These are phyloP conservation scores for Vaccinium myrtillus DNA, from an alignment of 148 eudicot species.

Conservation along the genomic window DNA sequence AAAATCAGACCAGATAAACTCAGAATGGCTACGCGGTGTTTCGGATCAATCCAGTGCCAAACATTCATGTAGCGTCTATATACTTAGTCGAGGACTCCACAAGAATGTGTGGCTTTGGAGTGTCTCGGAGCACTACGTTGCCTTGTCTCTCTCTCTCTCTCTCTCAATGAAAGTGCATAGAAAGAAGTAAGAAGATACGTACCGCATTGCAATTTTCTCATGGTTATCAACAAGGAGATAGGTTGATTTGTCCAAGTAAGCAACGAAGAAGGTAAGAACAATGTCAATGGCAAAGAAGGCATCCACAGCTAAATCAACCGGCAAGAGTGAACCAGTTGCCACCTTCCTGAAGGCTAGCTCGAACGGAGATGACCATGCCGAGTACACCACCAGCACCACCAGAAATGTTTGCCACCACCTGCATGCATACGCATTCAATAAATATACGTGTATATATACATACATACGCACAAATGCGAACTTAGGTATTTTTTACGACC, in stretches of 20 bases:
- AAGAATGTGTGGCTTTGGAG: too few species aligned
- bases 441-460: too few species aligned
- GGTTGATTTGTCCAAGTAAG: constrained; percentile 57
- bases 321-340: constrained; percentile 32
- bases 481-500: too few species aligned
- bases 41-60: too few species aligned
- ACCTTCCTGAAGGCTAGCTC: constrained; percentile 46
- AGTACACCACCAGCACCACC: constrained; percentile 50
- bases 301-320: constrained; percentile 44
- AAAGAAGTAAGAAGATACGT: neutral
- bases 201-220: constrained; percentile 43
- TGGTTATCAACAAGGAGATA: constrained; percentile 56
- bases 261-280: constrained; percentile 63
- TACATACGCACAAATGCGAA: too few species aligned
- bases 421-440: constrained; percentile 3
- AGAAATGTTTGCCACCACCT: constrained; percentile 64
- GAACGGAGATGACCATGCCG: constrained; percentile 59
- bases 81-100: too few species aligned
- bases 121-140: too few species aligned
- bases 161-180: too few species aligned
- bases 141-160: too few species aligned
- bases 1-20: neutral
- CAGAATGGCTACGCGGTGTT: too few species aligned
- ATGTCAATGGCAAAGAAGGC: constrained; percentile 54
- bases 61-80: too few species aligned